Evolutionary conservation across 352 stramenopile genomes (phyloP), one percentile per base, ranked within the genome.

Genomic region (Bremia lactucae): DNA sequence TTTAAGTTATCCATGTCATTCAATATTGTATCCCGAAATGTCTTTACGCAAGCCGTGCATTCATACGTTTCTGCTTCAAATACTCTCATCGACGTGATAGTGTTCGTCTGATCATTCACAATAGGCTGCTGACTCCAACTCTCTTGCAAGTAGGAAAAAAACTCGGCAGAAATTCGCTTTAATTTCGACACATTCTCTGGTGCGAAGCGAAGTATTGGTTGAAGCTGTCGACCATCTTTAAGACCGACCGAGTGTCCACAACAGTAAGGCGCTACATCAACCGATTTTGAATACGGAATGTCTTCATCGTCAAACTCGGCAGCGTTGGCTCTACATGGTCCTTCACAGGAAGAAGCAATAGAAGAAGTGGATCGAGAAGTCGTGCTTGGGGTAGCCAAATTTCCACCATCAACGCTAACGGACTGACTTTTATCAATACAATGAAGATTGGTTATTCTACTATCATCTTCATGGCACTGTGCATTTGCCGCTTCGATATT

Each of bases 141-240:
- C 31, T 62, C 55, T 43, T 52, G 38, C 8, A 88, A 37, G 33
- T 74, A 63, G 11, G 58, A 20, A 43, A 69, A 83, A 7, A 86
- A 36, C 8, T 52, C 55, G 3, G 44, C 62, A 25, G 68, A 87
- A 26, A 86, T 61, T 13, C 72, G 66, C 45, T 88, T 88, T 18
- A 88, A 33, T 21, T 66, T 74, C 3, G 40, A 43, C 1, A 65
- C 57, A 37, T 56, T 74, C 2, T 81, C 69, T 6, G 76, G 76
- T 5, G 64, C 59, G 24, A 88, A 86, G 0, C 55, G 42, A 21
- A 63, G 45, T 14, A 52, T 43, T 18, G 21, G 16, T 15, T 45
- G 15, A 9, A 8, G 13, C 10, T 15, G 9, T 21, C 20, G 37
- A 20, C 15, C 22, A 16, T 22, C 38, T 36, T 42, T 29, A 15